Evolutionary conservation across 2,329 filamentous ascomycete species (phyloP).

Genomic region (Xylaria hypoxylon): DNA sequence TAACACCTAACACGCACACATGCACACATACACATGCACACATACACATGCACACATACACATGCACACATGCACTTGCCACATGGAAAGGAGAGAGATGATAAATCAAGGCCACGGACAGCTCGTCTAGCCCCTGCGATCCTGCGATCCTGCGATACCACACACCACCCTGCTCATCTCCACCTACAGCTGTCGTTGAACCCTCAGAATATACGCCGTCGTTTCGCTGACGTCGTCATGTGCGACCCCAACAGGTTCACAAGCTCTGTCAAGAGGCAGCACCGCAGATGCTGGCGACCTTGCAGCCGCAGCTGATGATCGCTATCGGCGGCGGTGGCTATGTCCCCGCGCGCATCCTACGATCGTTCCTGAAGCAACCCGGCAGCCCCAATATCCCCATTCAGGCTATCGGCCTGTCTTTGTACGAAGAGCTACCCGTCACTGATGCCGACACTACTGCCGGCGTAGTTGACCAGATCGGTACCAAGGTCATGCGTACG

Average conservation of each 20-base stretch:
- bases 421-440: constrained; percentile 84
- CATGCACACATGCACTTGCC: background rate
- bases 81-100: background rate
- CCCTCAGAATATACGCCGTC: background rate
- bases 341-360: constrained; percentile 94
- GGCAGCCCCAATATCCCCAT: constrained; percentile 96
- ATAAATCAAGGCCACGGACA: background rate
- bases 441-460: constrained; percentile 63
- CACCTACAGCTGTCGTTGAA: background rate
- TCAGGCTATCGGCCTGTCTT: constrained; percentile 96
- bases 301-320: constrained; percentile 96
- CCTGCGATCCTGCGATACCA: background rate
- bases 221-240: constrained; percentile 37
- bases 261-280: constrained; percentile 94
- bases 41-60: background rate
- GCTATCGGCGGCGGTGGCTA: constrained; percentile 98
- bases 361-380: constrained; percentile 93
- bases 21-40: background rate
- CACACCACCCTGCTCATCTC: background rate
- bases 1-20: constrained; percentile 1
- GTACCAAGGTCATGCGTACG: constrained; percentile 95
- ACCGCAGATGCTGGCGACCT: constrained; percentile 81
- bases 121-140: background rate
- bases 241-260: constrained; percentile 76
- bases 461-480: constrained; percentile 76